A percentile compares a stretch with the other conserved stretches of the same genome.
phyloP scores from a whole-genome alignment of 495 filamentous ascomycete species.

The Polyplosphaeria fusca region DNA sequence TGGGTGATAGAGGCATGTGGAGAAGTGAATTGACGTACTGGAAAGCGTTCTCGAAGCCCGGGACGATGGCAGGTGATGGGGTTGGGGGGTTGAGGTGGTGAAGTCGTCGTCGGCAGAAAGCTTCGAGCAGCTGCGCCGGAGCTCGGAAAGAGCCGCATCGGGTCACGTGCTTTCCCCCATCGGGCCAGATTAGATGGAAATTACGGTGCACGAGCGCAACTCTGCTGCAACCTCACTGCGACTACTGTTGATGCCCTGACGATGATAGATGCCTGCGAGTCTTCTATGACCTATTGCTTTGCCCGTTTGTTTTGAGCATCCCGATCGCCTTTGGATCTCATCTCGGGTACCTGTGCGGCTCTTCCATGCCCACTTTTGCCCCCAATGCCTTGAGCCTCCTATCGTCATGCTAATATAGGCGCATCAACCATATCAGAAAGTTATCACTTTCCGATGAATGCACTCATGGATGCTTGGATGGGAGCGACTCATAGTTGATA shows the following conservation, averaged over 20 bases:
- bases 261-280: too few relatives aligned
- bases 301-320: neutral
- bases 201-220: too few relatives aligned
- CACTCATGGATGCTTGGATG: neutral
- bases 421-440: constrained; percentile 15
- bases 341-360: neutral
- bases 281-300: too few relatives aligned
- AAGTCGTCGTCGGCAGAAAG: constrained; percentile 18
- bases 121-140: constrained; percentile 6
- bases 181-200: neutral
- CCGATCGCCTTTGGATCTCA: constrained; percentile 1
- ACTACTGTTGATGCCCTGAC: too few relatives aligned
- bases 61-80: constrained; percentile 21
- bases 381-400: constrained; percentile 7
- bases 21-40: constrained; percentile 25
- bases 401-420: constrained; percentile 26
- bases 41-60: constrained; percentile 12
- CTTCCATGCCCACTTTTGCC: constrained; percentile 5
- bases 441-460: neutral
- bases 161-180: neutral
- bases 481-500: neutral
- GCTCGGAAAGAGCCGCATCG: constrained; percentile 19
- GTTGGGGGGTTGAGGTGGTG: constrained; percentile 11
- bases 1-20: constrained; percentile 1
- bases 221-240: neutral